These are phyloP conservation scores for Prunus mongolica DNA, from an alignment of 306 rosid genomes.

Conservation along the genomic window DNA sequence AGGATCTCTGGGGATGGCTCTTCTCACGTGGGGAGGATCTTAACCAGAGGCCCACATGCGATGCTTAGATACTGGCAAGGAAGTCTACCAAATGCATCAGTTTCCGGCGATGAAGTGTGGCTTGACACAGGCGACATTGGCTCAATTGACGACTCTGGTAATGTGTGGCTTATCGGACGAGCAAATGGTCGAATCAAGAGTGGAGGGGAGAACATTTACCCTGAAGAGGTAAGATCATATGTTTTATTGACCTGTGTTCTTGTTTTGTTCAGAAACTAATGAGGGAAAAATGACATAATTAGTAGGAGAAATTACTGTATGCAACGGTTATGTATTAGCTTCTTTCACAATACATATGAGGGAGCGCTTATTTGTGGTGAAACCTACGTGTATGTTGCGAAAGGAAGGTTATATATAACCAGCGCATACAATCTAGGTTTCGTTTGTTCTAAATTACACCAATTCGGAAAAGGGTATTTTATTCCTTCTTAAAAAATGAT, in stretches of 20 bases:
- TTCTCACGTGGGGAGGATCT: constrained; percentile 56
- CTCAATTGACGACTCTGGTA: constrained; percentile 57
- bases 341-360: too few relatives aligned
- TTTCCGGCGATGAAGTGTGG: constrained; percentile 47
- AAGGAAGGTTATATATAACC: neutral
- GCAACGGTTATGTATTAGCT: too few relatives aligned
- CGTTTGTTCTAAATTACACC: too few relatives aligned
- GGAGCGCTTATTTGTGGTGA: too few relatives aligned
- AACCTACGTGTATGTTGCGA: neutral
- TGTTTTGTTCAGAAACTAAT: too few relatives aligned
- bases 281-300: too few relatives aligned
- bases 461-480: neutral
- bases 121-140: constrained; percentile 93
- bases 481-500: neutral
- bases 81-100: constrained; percentile 32
- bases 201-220: constrained; percentile 90
- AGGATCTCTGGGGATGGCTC: constrained; percentile 45
- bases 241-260: neutral
- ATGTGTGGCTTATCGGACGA: constrained; percentile 80
- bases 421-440: neutral
- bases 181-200: constrained; percentile 75
- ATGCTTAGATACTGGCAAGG: constrained; percentile 82
- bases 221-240: constrained; percentile 64
- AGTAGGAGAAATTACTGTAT: too few relatives aligned
- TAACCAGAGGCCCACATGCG: constrained; percentile 91